A percentile compares a stretch with the other conserved stretches of the same genome.
Evolutionary conservation across 371 early-diverging fungal genomes (phyloP).

Genomic region (Circinella umbellata): DNA sequence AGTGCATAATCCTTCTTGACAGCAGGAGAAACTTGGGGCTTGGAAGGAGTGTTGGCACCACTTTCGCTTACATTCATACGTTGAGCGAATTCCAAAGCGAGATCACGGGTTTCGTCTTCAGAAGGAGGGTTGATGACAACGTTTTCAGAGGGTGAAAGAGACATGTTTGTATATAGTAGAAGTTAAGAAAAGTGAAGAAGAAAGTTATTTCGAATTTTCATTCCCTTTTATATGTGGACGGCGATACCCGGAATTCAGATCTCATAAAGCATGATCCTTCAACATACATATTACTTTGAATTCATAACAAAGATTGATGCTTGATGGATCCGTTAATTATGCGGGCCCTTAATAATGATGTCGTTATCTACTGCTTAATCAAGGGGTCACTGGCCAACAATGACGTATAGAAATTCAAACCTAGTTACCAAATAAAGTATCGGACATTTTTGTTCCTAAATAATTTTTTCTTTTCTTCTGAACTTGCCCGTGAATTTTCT

Average conservation of each 20-base stretch:
- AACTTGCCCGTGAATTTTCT: not conserved
- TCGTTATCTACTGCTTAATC: conserved; percentile 1
- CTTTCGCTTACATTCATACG: conserved; percentile 10
- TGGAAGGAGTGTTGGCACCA: conserved; percentile 16
- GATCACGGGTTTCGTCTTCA: conserved; percentile 15
- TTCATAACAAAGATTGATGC: not conserved
- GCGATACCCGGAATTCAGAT: conserved; percentile 1
- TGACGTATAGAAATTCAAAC: not conserved
- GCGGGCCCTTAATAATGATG: not conserved
- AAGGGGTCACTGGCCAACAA: conserved; percentile 5
- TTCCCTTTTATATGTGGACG: conserved; percentile 3
- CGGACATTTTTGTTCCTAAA: conserved; percentile 2
- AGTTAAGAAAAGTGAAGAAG: not conserved
- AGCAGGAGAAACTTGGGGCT: conserved; percentile 20
- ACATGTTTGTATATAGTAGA: conserved; percentile 9
- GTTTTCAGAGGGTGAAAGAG: conserved; percentile 9
- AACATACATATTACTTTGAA: too few species aligned
- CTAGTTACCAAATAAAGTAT: not conserved
- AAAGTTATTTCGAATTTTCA: not conserved
- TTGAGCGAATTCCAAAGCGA: conserved; percentile 18
- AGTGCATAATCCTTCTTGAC: conserved; percentile 44
- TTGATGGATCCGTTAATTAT: not conserved
- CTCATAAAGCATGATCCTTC: not conserved
- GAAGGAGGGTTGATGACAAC: conserved; percentile 17
- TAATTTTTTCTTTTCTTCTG: too few species aligned